Conservation (phyloP, 371 early-diverging fungal species). For the Saksenaea vasiformis region DNA sequence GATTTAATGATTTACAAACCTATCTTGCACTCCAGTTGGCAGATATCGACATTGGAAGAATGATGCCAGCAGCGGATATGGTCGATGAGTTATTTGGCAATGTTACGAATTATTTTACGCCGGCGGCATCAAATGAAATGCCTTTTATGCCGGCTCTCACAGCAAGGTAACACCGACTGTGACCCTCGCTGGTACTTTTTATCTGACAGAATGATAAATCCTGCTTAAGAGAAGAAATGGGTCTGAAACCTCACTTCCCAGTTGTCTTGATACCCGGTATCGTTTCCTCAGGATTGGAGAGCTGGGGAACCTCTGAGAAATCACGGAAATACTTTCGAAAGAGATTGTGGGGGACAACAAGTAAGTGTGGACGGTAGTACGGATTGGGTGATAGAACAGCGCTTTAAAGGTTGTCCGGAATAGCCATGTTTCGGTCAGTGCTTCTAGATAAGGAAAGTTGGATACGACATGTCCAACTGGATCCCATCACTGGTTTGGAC, state of each 20-base stretch:
- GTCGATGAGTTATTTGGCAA: slow-evolving; percentile 73
- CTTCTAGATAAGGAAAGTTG: slow-evolving; percentile 86
- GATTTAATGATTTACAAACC: slow-evolving; percentile 39
- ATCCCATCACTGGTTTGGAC: slow-evolving; percentile 85
- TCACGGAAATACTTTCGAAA: slow-evolving; percentile 84
- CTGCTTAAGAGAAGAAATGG: slow-evolving; percentile 32
- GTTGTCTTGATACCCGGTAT: slow-evolving; percentile 93
- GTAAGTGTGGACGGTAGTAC: too few relatives aligned
- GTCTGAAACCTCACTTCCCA: slow-evolving; percentile 60
- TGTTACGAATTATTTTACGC: slow-evolving; percentile 58
- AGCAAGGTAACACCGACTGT: slow-evolving; percentile 35
- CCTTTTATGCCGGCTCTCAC: slow-evolving; percentile 52
- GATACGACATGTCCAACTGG: slow-evolving; percentile 82
- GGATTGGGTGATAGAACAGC: too few relatives aligned
- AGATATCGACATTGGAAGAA: slow-evolving; percentile 65
- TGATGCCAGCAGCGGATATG: slow-evolving; percentile 68
- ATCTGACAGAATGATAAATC: not conserved
- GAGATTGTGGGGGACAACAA: slow-evolving; percentile 90
- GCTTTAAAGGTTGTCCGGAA: not conserved
- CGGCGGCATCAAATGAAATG: slow-evolving; percentile 46
- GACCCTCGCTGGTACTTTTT: too few relatives aligned
- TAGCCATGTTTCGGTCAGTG: slow-evolving; percentile 81
- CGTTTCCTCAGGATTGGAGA: slow-evolving; percentile 87
- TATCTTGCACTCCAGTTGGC: slow-evolving; percentile 43
- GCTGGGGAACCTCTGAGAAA: slow-evolving; percentile 83